Evolutionary conservation across 768 basidiomycete species (phyloP).

Genomic region (Leucogyrophana mollusca): DNA sequence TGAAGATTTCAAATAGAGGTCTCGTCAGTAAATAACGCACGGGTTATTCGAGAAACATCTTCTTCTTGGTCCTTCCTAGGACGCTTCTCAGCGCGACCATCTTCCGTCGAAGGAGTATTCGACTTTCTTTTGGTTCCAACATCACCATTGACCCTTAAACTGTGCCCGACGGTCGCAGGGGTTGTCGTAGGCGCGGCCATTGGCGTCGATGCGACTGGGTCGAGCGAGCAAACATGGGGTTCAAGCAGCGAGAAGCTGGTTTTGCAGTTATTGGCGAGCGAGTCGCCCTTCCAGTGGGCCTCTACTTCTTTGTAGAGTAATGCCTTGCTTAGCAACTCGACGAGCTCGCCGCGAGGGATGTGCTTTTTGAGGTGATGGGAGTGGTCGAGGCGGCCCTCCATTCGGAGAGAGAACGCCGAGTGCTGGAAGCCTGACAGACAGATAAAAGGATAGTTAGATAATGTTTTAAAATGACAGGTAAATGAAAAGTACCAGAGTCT

Average conservation of each 20-base stretch:
- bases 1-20: slow-evolving; percentile 15
- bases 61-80: slow-evolving; percentile 50
- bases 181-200: slow-evolving; percentile 4
- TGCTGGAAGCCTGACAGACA: slow-evolving; percentile 65
- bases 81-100: slow-evolving; percentile 63
- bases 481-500: slow-evolving; percentile 60
- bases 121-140: slow-evolving; percentile 51
- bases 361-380: slow-evolving; percentile 70
- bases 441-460: slow-evolving; percentile 7
- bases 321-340: slow-evolving; percentile 79
- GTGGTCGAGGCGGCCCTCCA: slow-evolving; percentile 69
- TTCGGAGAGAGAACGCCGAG: slow-evolving; percentile 76
- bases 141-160: slow-evolving; percentile 15
- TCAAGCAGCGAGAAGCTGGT: slow-evolving; percentile 73
- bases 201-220: slow-evolving; percentile 32
- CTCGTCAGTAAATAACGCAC: slow-evolving; percentile 27
- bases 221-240: slow-evolving; percentile 65
- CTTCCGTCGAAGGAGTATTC: slow-evolving; percentile 38
- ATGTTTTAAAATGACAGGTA: slow-evolving; percentile 9
- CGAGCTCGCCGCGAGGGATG: slow-evolving; percentile 77
- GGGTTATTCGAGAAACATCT: slow-evolving; percentile 30
- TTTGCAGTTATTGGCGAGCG: slow-evolving; percentile 64
- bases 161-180: slow-evolving; percentile 13
- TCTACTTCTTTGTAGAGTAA: slow-evolving; percentile 82
- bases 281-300: slow-evolving; percentile 72